Percentiles rank a stretch among this genome's conserved stretches.
phyloP scores from a whole-genome alignment of 1,284 basidiomycete species.

The Trametes versicolor region DNA sequence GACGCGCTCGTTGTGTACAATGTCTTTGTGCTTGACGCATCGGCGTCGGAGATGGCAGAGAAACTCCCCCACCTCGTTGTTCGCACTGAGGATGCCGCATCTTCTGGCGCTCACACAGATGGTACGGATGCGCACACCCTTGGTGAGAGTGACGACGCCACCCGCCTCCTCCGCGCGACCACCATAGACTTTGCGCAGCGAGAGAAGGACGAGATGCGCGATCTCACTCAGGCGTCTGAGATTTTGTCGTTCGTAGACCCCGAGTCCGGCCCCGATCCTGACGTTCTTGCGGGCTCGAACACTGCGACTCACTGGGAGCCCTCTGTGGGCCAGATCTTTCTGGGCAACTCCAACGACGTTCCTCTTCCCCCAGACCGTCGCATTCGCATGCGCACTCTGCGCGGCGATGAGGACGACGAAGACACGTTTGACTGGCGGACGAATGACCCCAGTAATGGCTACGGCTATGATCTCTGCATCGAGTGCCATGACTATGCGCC shows the following conservation, averaged over 20 bases:
- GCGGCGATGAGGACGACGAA: slow-evolving; percentile 40
- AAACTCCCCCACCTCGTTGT: slow-evolving; percentile 59
- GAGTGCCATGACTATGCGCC: slow-evolving; percentile 85
- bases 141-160: slow-evolving; percentile 40
- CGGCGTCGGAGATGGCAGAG: slow-evolving; percentile 55
- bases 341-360: slow-evolving; percentile 85
- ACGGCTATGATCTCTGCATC: slow-evolving; percentile 85
- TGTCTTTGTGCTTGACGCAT: slow-evolving; percentile 85
- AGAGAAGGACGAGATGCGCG: slow-evolving; percentile 91
- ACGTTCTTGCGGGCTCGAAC: slow-evolving; percentile 44
- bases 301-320: slow-evolving; percentile 62
- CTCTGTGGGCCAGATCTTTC: slow-evolving; percentile 69
- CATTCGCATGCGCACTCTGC: slow-evolving; percentile 39
- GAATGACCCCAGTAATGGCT: slow-evolving; percentile 68
- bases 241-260: slow-evolving; percentile 45
- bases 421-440: slow-evolving; percentile 64
- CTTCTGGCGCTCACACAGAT: slow-evolving; percentile 41
- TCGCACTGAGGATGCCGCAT: slow-evolving; percentile 41
- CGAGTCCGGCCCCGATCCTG: slow-evolving; percentile 19
- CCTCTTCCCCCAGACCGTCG: slow-evolving; percentile 52
- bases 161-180: slow-evolving; percentile 53
- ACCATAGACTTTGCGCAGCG: slow-evolving; percentile 79
- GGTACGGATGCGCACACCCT: slow-evolving; percentile 44
- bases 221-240: slow-evolving; percentile 86
- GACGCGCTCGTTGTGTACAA: slow-evolving; percentile 76